Base-by-base conservation (phyloP, 177 flowering plant genomes). In the Vitis hybrid region DNA sequence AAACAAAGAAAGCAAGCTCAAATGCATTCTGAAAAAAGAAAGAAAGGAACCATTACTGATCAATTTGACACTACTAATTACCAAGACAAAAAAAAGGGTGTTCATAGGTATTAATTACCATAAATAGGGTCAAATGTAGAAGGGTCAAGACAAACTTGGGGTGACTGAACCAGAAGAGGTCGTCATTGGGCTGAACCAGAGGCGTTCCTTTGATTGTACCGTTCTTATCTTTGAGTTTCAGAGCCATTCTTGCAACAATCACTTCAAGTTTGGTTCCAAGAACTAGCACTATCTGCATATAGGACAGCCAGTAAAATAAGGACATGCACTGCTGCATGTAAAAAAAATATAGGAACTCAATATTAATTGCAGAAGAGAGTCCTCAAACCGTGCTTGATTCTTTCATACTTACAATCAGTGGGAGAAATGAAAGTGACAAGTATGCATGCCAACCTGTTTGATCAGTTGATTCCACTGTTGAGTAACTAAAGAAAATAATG, bases 211-310 rank as follows among this genome's bases (percentile, higher is more conserved):
- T 83, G 56, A 82, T 76, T 11, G 88, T 88, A 61, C 8, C 70
- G 66, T 58, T 73, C 53, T 81, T 72, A 13, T 83, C 77, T 53
- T 85, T 64, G 22, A 91, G 76, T 73, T 75, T 72, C 18, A 85
- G 77, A 5, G 91, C 94, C 92, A 91, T 85, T 70, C 62, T 75
- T n/a, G 88, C 84, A 31, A 85, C 87, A 12, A 87, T 79, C 11
- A 86, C 78, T 80, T 90, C 83, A 20, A 90, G 79, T 68, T 90
- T 90, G 17, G 91, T 79, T 73, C 95, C 95, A 47, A 90, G 50
- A 62, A 73, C 66, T 38, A 90, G 64, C 38, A 84, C 79, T 57
- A 83, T 74, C 94, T 90, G 56, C 70, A 73, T 12, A 38, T 6
- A 0, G 28, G 3, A 24, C 28, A 24, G 28, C 9, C 4, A 7